Evolutionary conservation across 495 filamentous ascomycete genomes (phyloP).

Genomic region (Ramalina intermedia): DNA sequence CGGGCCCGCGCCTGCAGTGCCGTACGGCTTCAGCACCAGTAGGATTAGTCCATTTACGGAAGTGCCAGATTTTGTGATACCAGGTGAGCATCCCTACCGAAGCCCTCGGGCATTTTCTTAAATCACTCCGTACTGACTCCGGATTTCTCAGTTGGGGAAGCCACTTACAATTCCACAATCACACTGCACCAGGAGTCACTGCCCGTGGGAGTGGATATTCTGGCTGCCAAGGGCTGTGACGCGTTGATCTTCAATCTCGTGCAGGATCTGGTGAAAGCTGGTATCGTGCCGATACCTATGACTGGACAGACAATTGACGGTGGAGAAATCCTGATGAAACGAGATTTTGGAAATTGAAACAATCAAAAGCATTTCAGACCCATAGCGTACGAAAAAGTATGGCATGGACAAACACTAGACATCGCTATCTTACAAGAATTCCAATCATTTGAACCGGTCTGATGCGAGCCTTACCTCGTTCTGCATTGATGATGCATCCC

Average conservation of each 20-base stretch:
- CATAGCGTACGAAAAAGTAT: neutral
- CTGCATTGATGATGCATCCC: no score
- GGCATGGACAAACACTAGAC: neutral
- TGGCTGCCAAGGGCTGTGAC: conserved; percentile 50
- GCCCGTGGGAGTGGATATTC: conserved; percentile 43
- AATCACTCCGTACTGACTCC: neutral
- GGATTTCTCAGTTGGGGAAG: conserved; percentile 29
- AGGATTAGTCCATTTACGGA: conserved; percentile 34
- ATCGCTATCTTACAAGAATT: neutral
- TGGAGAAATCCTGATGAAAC: conserved; percentile 10
- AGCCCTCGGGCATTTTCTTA: neutral
- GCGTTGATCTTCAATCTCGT: conserved; percentile 41
- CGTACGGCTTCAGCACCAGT: conserved; percentile 9
- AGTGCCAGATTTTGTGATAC: conserved; percentile 41
- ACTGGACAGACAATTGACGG: conserved; percentile 24
- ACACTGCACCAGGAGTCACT: conserved; percentile 38
- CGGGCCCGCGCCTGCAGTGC: neutral
- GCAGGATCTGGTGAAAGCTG: conserved; percentile 32
- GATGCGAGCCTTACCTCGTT: no score
- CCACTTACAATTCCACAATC: conserved; percentile 35
- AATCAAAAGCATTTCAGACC: neutral
- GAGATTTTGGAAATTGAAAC: neutral
- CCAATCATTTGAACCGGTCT: no score
- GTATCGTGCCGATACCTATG: conserved; percentile 32
- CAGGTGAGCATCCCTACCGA: conserved; percentile 16